A percentile compares a stretch with the other conserved stretches of the same genome.
These are phyloP conservation scores for Halteria grandinella DNA, from an alignment of 73 alveolate species.

Conservation along the genomic window DNA sequence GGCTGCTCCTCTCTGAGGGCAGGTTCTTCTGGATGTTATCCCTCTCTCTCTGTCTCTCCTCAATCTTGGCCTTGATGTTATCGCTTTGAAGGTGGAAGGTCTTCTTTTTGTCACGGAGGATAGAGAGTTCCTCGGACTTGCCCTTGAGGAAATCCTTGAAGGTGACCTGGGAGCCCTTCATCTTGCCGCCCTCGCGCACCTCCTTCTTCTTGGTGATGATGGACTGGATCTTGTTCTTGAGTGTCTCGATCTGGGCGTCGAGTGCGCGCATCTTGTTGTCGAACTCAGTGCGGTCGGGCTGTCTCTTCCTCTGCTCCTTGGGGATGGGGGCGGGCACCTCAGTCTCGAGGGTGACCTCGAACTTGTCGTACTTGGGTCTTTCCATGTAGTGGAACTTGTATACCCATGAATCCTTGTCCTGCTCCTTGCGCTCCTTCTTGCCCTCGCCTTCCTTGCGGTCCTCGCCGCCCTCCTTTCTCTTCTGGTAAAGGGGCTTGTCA, in stretches of 20 bases:
- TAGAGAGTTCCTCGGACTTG: conserved; percentile 7
- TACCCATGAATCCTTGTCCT: no score
- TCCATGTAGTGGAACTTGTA: conserved; percentile 15
- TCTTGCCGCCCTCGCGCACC: conserved; percentile 19
- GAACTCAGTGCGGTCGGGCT: conserved; percentile 8
- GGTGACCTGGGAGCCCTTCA: not conserved
- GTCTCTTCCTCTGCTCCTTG: conserved; percentile 16
- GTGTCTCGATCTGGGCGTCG: not conserved
- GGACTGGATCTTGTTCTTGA: not conserved
- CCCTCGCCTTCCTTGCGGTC: no score
- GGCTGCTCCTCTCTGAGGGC: not conserved
- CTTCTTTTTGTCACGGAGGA: conserved; percentile 3
- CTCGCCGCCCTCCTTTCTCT: no score
- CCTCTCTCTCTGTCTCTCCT: not conserved
- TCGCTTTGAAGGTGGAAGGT: not conserved
- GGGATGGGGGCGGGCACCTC: conserved; percentile 31
- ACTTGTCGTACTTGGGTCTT: conserved; percentile 8
- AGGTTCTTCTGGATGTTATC: not conserved
- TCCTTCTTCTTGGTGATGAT: conserved; percentile 10
- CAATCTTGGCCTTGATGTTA: not conserved
- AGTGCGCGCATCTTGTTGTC: conserved; percentile 33
- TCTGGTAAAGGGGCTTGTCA: no score
- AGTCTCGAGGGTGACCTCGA: conserved; percentile 2
- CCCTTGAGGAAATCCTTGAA: conserved; percentile 27
- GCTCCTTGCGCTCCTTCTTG: no score